Evolutionary conservation across 345 rosid species (phyloP).

Genomic region (Atalantia buxifolia): DNA sequence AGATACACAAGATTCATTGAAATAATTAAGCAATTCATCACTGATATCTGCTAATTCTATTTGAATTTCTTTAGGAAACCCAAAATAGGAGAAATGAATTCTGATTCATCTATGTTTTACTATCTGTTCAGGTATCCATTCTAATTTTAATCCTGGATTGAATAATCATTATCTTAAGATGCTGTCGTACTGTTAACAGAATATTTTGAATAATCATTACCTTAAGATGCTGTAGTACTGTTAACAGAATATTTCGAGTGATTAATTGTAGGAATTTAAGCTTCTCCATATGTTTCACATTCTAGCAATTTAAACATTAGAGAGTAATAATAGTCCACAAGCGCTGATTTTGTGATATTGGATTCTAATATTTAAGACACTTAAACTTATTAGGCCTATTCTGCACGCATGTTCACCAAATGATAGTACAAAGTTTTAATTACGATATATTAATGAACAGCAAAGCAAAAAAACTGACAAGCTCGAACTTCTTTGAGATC

Average conservation of each 20-base stretch:
- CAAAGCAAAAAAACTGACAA: background rate
- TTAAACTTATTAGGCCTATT: background rate
- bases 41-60: background rate
- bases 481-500: conserved; percentile 1
- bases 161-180: background rate
- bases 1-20: background rate
- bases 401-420: background rate
- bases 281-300: background rate
- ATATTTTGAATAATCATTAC: background rate
- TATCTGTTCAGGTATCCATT: background rate
- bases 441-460: background rate
- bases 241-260: background rate
- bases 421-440: background rate
- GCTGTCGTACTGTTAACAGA: background rate
- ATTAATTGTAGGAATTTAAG: background rate
- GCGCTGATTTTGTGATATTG: background rate
- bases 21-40: background rate
- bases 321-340: background rate
- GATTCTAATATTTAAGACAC: background rate
- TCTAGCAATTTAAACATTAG: background rate
- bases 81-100: background rate
- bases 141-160: background rate
- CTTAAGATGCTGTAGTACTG: background rate
- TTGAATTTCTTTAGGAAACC: background rate
- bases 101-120: background rate